Percentiles rank a stretch among this genome's conserved stretches.
Evolutionary conservation across 2,329 filamentous ascomycete species (phyloP).

Genomic region (Didymella arachidicola): DNA sequence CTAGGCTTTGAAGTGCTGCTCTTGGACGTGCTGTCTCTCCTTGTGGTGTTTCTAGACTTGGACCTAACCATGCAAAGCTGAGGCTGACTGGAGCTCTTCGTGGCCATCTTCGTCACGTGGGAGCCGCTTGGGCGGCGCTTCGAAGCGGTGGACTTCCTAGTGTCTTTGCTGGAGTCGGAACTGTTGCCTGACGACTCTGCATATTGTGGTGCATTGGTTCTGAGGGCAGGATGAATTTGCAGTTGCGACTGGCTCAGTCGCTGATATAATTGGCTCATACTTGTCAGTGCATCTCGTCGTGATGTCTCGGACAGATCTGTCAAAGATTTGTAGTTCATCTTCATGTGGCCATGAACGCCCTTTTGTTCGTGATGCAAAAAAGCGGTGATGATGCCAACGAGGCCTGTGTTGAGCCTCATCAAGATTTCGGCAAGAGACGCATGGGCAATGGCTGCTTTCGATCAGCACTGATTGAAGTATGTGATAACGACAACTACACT

Average conservation of each 20-base stretch:
- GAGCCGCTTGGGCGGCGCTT: conserved; percentile 36
- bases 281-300: conserved; percentile 54
- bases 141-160: conserved; percentile 32
- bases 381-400: conserved; percentile 56
- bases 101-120: conserved; percentile 43
- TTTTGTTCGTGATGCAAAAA: conserved; percentile 52
- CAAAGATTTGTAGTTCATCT: conserved; percentile 55
- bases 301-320: conserved; percentile 57
- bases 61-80: conserved; percentile 51
- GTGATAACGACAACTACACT: conserved; percentile 22
- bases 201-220: conserved; percentile 17
- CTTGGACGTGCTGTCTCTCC: conserved; percentile 35
- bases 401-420: conserved; percentile 57
- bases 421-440: conserved; percentile 56
- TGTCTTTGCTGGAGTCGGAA: conserved; percentile 32
- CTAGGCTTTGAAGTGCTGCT: conserved; percentile 28
- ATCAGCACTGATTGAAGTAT: not conserved
- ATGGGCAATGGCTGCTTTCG: conserved; percentile 53
- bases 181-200: conserved; percentile 18
- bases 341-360: conserved; percentile 35
- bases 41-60: conserved; percentile 25
- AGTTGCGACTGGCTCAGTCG: conserved; percentile 50
- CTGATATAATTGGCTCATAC: conserved; percentile 52
- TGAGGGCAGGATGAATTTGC: conserved; percentile 33
- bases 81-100: conserved; percentile 43